phyloP scores from a whole-genome alignment of 116 monocot species.

The Trichopus zeylanicus region DNA sequence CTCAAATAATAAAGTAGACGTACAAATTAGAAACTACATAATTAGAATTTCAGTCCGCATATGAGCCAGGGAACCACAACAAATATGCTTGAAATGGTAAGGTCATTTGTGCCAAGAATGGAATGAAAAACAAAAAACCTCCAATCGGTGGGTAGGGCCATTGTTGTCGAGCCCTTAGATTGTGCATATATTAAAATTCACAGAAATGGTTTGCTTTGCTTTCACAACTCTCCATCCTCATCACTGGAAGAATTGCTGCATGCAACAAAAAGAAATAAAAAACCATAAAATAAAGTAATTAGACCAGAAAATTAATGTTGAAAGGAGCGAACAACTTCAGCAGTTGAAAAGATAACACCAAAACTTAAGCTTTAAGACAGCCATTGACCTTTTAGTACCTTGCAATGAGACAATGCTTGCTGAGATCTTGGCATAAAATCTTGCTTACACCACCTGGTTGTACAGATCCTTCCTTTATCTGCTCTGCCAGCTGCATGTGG shows the following conservation, averaged over 20 bases:
- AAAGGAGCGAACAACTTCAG: background rate
- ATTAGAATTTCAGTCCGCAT: background rate
- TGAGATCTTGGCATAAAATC: conserved; percentile 50
- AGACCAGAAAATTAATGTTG: background rate
- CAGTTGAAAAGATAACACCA: background rate
- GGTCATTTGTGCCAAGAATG: background rate
- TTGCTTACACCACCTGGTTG: conserved; percentile 43
- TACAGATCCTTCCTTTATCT: conserved; percentile 36
- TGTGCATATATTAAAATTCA: background rate
- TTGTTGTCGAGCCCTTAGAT: background rate
- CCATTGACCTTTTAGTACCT: conserved; percentile 16
- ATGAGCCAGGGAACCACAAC: too few species aligned
- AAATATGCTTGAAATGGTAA: too few species aligned
- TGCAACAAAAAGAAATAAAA: too few species aligned
- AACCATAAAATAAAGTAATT: conserved; percentile 4
- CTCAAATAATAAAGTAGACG: too few species aligned
- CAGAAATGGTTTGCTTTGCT: background rate
- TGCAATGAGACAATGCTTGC: conserved; percentile 29
- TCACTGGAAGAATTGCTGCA: conserved; percentile 16
- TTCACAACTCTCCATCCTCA: conserved; percentile 31
- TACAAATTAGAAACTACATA: background rate
- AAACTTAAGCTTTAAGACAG: background rate
- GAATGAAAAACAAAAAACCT: background rate
- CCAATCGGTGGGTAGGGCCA: background rate
- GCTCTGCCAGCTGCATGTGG: conserved; percentile 38